These are phyloP conservation scores for Emydomyces testavorans DNA, from an alignment of 2,329 filamentous ascomycete species.

Conservation along the genomic window DNA sequence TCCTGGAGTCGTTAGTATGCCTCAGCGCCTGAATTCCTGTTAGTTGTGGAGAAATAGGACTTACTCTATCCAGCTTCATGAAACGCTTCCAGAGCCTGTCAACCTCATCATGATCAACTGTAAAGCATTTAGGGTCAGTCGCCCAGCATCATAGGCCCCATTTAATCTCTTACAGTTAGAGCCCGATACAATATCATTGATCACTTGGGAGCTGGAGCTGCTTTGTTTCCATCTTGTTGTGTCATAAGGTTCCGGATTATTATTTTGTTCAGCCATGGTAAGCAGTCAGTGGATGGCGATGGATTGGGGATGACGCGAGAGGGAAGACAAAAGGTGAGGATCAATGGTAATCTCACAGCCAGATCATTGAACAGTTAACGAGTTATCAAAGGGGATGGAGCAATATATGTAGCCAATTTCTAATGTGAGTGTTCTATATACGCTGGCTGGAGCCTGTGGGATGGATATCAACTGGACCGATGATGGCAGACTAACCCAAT, in stretches of 20 bases:
- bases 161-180: constrained; percentile 88
- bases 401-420: no score
- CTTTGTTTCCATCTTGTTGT: constrained; percentile 26
- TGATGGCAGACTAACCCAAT: constrained; percentile 10
- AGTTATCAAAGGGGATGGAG: no score
- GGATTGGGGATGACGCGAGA: neutral
- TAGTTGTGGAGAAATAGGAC: constrained; percentile 3
- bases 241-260: constrained; percentile 2
- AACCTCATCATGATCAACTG: constrained; percentile 95
- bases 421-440: no score
- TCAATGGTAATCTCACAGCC: neutral
- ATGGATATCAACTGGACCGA: constrained; percentile 4
- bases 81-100: constrained; percentile 92
- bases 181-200: constrained; percentile 91
- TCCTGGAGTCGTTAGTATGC: constrained; percentile 48
- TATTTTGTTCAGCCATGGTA: constrained; percentile 8
- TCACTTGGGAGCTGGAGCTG: constrained; percentile 52
- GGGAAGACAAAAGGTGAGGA: no score
- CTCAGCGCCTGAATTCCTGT: neutral
- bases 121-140: constrained; percentile 13
- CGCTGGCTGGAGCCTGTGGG: no score
- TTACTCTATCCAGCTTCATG: constrained; percentile 96
- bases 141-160: neutral
- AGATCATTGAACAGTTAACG: neutral
- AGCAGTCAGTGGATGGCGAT: neutral